Conservation (phyloP, 2,329 filamentous ascomycete genomes). For the Phaeosphaeria sp. region DNA sequence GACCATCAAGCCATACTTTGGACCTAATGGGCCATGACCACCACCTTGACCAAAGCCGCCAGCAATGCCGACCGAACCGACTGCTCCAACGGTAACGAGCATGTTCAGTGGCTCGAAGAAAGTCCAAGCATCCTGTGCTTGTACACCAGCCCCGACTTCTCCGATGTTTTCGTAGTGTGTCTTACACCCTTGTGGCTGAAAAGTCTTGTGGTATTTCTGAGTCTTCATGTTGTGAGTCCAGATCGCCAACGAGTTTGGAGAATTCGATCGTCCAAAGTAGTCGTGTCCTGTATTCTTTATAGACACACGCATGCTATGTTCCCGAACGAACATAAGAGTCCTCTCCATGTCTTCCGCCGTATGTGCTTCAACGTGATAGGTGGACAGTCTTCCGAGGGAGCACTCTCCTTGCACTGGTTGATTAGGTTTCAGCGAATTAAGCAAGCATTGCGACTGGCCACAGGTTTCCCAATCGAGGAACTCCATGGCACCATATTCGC, state of each 20-base stretch:
- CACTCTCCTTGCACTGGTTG: slow-evolving; percentile 34
- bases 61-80: slow-evolving; percentile 58
- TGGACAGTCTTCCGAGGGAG: slow-evolving; percentile 41
- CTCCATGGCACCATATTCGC: slow-evolving; percentile 43
- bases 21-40: slow-evolving; percentile 62
- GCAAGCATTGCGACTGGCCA: slow-evolving; percentile 36
- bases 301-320: slow-evolving; percentile 41
- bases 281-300: slow-evolving; percentile 49
- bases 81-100: slow-evolving; percentile 45
- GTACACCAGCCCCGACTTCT: slow-evolving; percentile 42
- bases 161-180: slow-evolving; percentile 40
- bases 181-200: slow-evolving; percentile 33
- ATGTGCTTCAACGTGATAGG: slow-evolving; percentile 41
- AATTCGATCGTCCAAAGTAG: slow-evolving; percentile 43
- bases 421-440: slow-evolving; percentile 34
- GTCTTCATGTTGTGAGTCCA: slow-evolving; percentile 47
- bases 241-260: slow-evolving; percentile 42
- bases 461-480: slow-evolving; percentile 46
- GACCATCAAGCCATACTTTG: slow-evolving; percentile 51
- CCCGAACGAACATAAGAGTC: slow-evolving; percentile 35
- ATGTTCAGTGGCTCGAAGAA: slow-evolving; percentile 42
- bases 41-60: slow-evolving; percentile 55
- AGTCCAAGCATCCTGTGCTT: slow-evolving; percentile 45
- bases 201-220: slow-evolving; percentile 31
- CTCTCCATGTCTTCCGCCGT: slow-evolving; percentile 33